Conservation (phyloP, 2,329 filamentous ascomycete species). For the Alternaria incomplexa region DNA sequence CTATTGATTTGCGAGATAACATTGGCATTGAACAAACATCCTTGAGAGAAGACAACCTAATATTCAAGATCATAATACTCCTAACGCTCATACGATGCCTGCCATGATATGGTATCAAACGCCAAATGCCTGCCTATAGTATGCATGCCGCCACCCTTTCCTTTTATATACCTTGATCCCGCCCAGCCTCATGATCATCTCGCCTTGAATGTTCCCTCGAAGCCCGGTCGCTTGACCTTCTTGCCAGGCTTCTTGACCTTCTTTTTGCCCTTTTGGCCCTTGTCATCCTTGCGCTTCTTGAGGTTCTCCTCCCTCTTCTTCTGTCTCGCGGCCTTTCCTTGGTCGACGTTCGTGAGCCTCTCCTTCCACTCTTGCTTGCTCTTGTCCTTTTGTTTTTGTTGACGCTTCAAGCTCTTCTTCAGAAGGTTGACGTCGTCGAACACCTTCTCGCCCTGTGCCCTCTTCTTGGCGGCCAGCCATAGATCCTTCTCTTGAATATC, state of each 20-base stretch:
- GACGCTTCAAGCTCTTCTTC: constrained; percentile 94
- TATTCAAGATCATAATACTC: constrained; percentile 33
- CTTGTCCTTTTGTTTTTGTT: constrained; percentile 88
- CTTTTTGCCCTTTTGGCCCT: constrained; percentile 71
- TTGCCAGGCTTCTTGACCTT: constrained; percentile 61
- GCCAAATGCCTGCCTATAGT: constrained; percentile 32
- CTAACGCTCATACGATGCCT: constrained; percentile 34
- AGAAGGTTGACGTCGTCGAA: constrained; percentile 80
- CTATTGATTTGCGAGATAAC: neutral
- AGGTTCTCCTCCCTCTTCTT: constrained; percentile 62
- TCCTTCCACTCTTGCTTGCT: constrained; percentile 82
- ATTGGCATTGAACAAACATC: neutral
- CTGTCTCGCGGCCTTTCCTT: constrained; percentile 56
- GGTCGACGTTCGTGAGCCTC: constrained; percentile 52
- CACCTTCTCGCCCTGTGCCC: constrained; percentile 87
- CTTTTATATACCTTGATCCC: neutral
- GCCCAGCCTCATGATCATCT: constrained; percentile 20
- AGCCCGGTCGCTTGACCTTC: constrained; percentile 62
- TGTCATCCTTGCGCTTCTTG: constrained; percentile 75
- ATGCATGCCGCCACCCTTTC: constrained; percentile 12
- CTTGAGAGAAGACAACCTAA: constrained; percentile 20
- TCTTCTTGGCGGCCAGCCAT: constrained; percentile 90
- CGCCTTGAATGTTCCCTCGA: constrained; percentile 71
- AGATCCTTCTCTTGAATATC: constrained; percentile 92
- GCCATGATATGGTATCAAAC: constrained; percentile 38